phyloP scores from a whole-genome alignment of 768 basidiomycete genomes.

The Serendipita sp. region DNA sequence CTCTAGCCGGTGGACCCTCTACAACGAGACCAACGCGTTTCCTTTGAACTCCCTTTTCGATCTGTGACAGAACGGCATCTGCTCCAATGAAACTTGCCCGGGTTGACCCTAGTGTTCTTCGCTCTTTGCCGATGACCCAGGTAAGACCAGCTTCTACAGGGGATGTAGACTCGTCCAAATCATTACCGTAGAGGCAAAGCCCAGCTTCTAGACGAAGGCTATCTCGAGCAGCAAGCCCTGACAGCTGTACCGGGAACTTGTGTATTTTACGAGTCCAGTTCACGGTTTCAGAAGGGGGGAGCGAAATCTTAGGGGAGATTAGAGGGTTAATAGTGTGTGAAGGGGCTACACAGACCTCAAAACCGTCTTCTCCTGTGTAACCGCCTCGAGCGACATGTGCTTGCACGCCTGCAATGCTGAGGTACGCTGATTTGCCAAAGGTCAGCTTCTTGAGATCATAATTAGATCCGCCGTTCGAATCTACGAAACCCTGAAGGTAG shows the following conservation, averaged over 20 bases:
- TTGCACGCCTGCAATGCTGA: conserved; percentile 60
- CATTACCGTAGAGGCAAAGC: conserved; percentile 91
- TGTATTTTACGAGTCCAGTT: conserved; percentile 33
- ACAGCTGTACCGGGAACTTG: conserved; percentile 45
- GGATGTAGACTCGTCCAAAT: conserved; percentile 71
- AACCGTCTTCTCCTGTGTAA: conserved; percentile 98
- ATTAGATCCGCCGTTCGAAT: conserved; percentile 13
- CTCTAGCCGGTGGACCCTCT: conserved; percentile 72
- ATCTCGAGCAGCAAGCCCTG: conserved; percentile 85
- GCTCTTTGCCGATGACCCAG: conserved; percentile 94
- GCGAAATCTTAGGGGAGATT: conserved; percentile 50
- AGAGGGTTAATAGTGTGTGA: neutral
- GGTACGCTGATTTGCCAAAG: conserved; percentile 73
- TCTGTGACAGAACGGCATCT: conserved; percentile 49
- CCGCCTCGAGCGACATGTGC: conserved; percentile 87
- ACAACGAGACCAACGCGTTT: conserved; percentile 71
- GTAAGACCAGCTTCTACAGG: conserved; percentile 83
- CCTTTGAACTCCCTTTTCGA: conserved; percentile 63
- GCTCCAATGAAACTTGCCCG: conserved; percentile 64
- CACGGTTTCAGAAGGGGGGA: conserved; percentile 61
- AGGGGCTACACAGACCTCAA: conserved; percentile 44
- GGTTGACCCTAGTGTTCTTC: conserved; percentile 31
- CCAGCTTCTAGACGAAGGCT: conserved; percentile 91
- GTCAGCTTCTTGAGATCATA: conserved; percentile 58
- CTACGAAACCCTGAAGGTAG: conserved; percentile 61